Conservation (phyloP, 2,329 filamentous ascomycete species). For the Ustulina deusta region DNA sequence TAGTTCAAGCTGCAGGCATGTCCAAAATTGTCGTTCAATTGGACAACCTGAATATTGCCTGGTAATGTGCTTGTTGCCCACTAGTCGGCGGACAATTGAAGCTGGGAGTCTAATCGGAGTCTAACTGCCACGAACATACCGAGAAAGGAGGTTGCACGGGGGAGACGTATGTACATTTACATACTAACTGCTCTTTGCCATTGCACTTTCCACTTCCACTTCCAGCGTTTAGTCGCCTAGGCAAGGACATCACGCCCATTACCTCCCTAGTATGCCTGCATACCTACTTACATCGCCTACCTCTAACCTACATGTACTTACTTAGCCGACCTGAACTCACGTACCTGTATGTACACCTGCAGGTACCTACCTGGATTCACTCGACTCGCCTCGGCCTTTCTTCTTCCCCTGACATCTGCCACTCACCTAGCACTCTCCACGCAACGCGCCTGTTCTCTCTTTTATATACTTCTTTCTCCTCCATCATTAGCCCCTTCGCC, state of each 20-base stretch:
- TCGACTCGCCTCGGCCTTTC: slow-evolving; percentile 16
- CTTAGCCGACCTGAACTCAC: neutral
- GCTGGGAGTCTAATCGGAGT: neutral
- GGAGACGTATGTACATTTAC: neutral
- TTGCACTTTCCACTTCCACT: slow-evolving; percentile 20
- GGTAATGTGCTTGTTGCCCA: neutral
- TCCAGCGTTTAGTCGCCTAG: neutral
- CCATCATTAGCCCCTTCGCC: neutral
- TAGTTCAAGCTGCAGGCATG: neutral
- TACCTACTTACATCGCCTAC: neutral
- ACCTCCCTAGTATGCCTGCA: neutral
- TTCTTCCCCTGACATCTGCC: neutral
- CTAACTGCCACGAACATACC: neutral
- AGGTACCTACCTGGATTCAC: neutral
- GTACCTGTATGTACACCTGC: neutral
- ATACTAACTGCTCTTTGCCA: neutral
- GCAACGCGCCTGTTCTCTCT: slow-evolving; percentile 5
- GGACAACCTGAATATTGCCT: neutral
- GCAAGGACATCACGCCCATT: slow-evolving; percentile 2
- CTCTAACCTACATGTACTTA: neutral
- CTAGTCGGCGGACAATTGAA: neutral
- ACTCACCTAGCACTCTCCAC: neutral
- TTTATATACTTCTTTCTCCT: neutral
- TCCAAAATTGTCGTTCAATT: neutral
- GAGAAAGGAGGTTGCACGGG: neutral